Evolutionary conservation across 331 rosid species (phyloP).

Genomic region (Spiraea crenata): DNA sequence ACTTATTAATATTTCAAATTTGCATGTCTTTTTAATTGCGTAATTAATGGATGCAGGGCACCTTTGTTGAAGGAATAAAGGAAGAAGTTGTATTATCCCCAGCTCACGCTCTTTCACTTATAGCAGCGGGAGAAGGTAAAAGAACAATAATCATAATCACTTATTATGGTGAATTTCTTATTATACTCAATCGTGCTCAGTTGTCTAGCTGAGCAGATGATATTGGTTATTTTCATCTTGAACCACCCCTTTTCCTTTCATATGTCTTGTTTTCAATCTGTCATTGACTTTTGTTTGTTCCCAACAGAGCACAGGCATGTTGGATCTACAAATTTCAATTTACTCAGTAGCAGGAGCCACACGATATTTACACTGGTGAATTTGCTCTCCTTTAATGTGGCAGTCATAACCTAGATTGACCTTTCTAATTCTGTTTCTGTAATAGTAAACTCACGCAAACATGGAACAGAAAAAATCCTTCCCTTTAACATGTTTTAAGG

Average conservation of each 20-base stretch:
- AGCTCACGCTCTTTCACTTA: slow-evolving; percentile 96
- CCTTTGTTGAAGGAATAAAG: slow-evolving; percentile 93
- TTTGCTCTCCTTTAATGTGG: slow-evolving; percentile 25
- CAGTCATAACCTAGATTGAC: slow-evolving; percentile 17
- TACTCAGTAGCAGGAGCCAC: slow-evolving; percentile 99
- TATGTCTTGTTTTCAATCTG: slow-evolving; percentile 16
- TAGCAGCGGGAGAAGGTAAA: slow-evolving; percentile 99
- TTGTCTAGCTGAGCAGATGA: slow-evolving; percentile 4
- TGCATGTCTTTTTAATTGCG: slow-evolving; percentile 21
- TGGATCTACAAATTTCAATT: slow-evolving; percentile 93
- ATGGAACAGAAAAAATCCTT: too few relatives aligned
- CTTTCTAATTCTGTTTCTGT: slow-evolving; percentile 2
- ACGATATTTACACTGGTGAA: slow-evolving; percentile 92
- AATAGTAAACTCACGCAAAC: background rate
- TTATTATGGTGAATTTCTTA: slow-evolving; percentile 3
- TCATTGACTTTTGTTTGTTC: slow-evolving; percentile 22
- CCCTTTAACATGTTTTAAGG: too few relatives aligned
- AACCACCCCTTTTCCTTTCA: slow-evolving; percentile 6
- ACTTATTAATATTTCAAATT: too few relatives aligned
- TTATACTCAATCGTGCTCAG: background rate
- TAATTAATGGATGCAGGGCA: slow-evolving; percentile 62
- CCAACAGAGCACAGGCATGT: slow-evolving; percentile 95
- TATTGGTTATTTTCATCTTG: background rate
- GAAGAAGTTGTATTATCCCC: slow-evolving; percentile 99
- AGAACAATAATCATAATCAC: slow-evolving; percentile 17